Percentiles rank a stretch among this genome's conserved stretches.
These are phyloP conservation scores for Calonectria pseudoturangicola DNA, from an alignment of 2,329 filamentous ascomycete species.

Conservation along the genomic window DNA sequence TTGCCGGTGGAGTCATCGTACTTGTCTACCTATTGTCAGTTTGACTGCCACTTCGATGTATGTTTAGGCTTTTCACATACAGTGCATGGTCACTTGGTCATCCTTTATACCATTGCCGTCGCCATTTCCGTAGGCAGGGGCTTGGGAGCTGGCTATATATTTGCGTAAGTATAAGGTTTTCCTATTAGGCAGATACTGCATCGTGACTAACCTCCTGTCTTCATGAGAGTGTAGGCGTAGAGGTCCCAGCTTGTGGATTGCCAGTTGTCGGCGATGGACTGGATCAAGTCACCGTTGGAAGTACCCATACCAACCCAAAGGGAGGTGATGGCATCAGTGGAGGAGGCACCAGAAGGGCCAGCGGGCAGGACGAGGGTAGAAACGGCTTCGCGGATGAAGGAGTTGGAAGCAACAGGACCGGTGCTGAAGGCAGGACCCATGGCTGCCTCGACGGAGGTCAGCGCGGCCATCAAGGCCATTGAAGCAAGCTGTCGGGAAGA, in stretches of 20 bases:
- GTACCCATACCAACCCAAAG: slow-evolving; percentile 70
- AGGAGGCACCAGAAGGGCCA: slow-evolving; percentile 58
- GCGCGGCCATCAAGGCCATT: slow-evolving; percentile 31
- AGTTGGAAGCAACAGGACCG: slow-evolving; percentile 61
- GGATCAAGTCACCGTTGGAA: slow-evolving; percentile 66
- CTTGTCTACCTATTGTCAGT: slow-evolving; percentile 37
- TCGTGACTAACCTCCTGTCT: slow-evolving; percentile 51
- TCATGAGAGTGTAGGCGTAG: slow-evolving; percentile 64
- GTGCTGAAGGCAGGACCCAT: slow-evolving; percentile 65
- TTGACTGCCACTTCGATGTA: background rate
- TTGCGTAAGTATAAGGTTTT: background rate
- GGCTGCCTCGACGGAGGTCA: slow-evolving; percentile 50
- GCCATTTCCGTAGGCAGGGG: slow-evolving; percentile 40
- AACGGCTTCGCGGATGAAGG: slow-evolving; percentile 66
- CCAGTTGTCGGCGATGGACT: slow-evolving; percentile 65
- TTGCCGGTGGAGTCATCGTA: slow-evolving; percentile 41
- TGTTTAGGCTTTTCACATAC: background rate
- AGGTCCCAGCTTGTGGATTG: slow-evolving; percentile 59
- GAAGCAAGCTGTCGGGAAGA: slow-evolving; percentile 44
- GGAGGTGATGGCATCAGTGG: slow-evolving; percentile 58
- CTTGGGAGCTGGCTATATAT: slow-evolving; percentile 39
- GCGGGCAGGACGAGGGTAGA: slow-evolving; percentile 66
- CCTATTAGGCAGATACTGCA: no score
- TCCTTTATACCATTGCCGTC: slow-evolving; percentile 39
- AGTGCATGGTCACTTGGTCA: slow-evolving; percentile 49